Conservation (phyloP, 2,329 filamentous ascomycete genomes). For the Anisogramma anomala region DNA sequence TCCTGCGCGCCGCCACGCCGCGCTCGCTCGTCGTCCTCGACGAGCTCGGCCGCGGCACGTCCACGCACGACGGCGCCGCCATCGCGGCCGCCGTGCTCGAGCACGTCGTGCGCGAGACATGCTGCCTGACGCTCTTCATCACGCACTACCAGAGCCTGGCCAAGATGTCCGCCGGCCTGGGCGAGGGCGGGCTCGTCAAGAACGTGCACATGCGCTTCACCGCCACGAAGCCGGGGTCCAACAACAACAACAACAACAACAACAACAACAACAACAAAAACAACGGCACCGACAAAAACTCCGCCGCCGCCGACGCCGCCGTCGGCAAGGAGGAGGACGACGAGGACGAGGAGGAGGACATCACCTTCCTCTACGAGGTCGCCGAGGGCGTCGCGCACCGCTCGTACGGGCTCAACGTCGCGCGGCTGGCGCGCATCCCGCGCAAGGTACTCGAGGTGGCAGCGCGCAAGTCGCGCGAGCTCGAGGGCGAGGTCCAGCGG, state of each 20-base stretch:
- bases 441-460: constrained; percentile 67
- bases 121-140: constrained; percentile 83
- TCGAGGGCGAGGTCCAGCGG: constrained; percentile 62
- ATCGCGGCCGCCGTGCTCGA: constrained; percentile 88
- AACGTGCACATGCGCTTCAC: constrained; percentile 95
- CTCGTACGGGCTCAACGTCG: constrained; percentile 90
- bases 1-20: constrained; percentile 77
- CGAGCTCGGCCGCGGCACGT: constrained; percentile 86
- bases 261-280: not conserved
- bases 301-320: constrained; percentile 1
- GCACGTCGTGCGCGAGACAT: constrained; percentile 63
- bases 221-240: constrained; percentile 19
- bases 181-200: constrained; percentile 47
- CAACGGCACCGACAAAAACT: not conserved
- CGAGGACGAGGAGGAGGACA: constrained; percentile 52
- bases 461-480: constrained; percentile 61
- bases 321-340: constrained; percentile 22
- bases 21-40: constrained; percentile 83
- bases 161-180: constrained; percentile 56
- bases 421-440: constrained; percentile 71
- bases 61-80: constrained; percentile 89
- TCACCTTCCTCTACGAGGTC: constrained; percentile 92
- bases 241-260: no score
- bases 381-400: constrained; percentile 84
- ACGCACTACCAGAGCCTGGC: constrained; percentile 91